phyloP scores from a whole-genome alignment of 2,329 filamentous ascomycete species.

The Periconia sp. region DNA sequence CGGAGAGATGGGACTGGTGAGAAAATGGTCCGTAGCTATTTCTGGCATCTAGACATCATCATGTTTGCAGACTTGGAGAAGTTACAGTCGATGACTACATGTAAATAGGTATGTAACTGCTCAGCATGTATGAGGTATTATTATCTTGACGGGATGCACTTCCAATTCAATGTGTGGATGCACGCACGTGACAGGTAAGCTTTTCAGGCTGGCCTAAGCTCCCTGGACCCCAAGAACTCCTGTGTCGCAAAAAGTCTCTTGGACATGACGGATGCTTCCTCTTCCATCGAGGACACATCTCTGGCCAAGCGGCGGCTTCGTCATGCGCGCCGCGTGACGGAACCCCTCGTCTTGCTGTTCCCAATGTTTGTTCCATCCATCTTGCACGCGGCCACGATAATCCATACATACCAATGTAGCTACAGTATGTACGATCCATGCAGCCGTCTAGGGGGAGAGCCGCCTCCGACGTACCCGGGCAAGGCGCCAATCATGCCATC shows the following conservation, averaged over 20 bases:
- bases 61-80: too few relatives aligned
- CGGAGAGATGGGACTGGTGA: neutral
- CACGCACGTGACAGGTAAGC: too few relatives aligned
- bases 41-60: neutral
- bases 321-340: slow-evolving; percentile 17
- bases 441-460: slow-evolving; percentile 3
- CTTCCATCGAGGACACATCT: slow-evolving; percentile 14
- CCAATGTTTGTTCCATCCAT: neutral
- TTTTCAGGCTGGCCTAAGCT: neutral
- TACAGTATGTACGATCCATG: too few relatives aligned
- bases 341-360: neutral
- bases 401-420: too few relatives aligned
- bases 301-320: slow-evolving; percentile 25
- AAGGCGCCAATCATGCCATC: slow-evolving; percentile 1
- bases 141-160: too few relatives aligned
- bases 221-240: slow-evolving; percentile 15
- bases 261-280: slow-evolving; percentile 18
- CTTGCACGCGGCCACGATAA: neutral
- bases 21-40: neutral
- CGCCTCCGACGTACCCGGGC: slow-evolving; percentile 16
- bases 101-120: too few relatives aligned
- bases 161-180: too few relatives aligned
- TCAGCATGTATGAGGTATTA: too few relatives aligned
- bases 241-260: slow-evolving; percentile 15
- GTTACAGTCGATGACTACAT: too few relatives aligned